A percentile compares a stretch with the other conserved stretches of the same genome.
Conservation (phyloP, 139 green algal species). For the Yamagishiella unicocca region DNA sequence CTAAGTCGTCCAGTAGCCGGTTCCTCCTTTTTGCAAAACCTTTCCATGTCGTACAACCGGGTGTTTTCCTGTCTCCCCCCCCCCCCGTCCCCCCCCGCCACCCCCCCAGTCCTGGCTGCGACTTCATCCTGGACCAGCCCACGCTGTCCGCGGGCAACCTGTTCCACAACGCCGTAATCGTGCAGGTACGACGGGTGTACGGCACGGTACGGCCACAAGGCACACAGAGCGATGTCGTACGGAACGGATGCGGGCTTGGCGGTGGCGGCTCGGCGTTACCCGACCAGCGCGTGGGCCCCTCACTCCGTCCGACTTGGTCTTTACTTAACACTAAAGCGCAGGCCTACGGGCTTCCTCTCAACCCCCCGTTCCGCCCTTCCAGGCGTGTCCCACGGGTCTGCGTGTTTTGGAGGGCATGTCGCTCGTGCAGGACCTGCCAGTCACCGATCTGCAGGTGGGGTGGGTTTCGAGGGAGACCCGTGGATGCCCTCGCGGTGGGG, state of each 20-base stretch:
- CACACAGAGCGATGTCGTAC: too few relatives aligned
- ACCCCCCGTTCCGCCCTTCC: too few relatives aligned
- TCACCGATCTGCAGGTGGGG: conserved; percentile 61
- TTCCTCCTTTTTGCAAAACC: too few relatives aligned
- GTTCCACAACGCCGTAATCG: conserved; percentile 60
- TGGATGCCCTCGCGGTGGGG: too few relatives aligned
- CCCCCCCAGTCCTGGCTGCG: conserved; percentile 1
- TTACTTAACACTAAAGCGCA: too few relatives aligned
- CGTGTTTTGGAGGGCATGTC: conserved; percentile 71
- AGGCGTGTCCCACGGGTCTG: conserved; percentile 68
- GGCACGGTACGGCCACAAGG: too few relatives aligned
- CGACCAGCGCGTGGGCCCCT: too few relatives aligned
- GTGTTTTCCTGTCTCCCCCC: not conserved
- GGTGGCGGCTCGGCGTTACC: too few relatives aligned
- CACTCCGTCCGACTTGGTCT: too few relatives aligned
- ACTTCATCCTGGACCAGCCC: conserved; percentile 50
- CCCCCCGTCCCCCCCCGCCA: not conserved
- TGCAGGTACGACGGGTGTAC: conserved; percentile 60
- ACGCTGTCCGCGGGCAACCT: conserved; percentile 86
- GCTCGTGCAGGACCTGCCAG: conserved; percentile 64
- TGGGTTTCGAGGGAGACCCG: not conserved
- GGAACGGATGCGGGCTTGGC: too few relatives aligned
- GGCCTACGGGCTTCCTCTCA: too few relatives aligned
- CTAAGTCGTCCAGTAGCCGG: too few relatives aligned
- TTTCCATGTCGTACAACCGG: not conserved